phyloP scores from a whole-genome alignment of 805 yeast genomes.

The Barnettozyma sucrosica region DNA sequence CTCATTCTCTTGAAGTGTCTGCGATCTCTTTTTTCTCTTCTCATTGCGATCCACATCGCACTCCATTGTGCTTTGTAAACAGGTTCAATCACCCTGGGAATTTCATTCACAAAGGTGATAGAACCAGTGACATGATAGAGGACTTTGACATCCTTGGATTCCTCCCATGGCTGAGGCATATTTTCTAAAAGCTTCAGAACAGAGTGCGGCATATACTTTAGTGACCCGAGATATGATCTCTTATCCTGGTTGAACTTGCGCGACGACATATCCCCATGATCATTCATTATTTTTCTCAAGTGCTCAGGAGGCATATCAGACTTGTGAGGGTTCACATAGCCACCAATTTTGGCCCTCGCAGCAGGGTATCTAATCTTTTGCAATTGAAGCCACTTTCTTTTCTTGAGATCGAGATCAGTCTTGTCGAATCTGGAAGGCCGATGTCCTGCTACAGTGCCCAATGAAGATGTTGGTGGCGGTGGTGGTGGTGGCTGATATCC shows the following conservation, averaged over 20 bases:
- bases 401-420: constrained; percentile 36
- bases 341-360: constrained; percentile 28
- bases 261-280: constrained; percentile 81
- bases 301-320: constrained; percentile 93
- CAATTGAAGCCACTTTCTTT: constrained; percentile 53
- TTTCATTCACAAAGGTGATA: constrained; percentile 88
- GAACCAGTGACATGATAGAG: constrained; percentile 91
- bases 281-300: constrained; percentile 72
- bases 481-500: constrained; percentile 26
- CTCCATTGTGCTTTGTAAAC: constrained; percentile 95
- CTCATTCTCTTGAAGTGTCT: constrained; percentile 85
- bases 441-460: constrained; percentile 18
- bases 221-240: constrained; percentile 80
- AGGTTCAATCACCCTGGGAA: constrained; percentile 88
- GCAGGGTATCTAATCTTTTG: constrained; percentile 55
- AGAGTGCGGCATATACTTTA: constrained; percentile 95
- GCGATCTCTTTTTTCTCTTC: constrained; percentile 89
- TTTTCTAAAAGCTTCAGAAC: constrained; percentile 81
- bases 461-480: constrained; percentile 31
- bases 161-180: constrained; percentile 99
- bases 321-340: constrained; percentile 54
- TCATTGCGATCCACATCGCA: constrained; percentile 85
- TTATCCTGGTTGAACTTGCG: constrained; percentile 77
- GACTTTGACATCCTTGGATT: constrained; percentile 75
- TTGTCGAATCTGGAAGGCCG: constrained; percentile 16